phyloP scores from a whole-genome alignment of 225 moss, liverwort and hornwort genomes.

The Antitrichia curtipendula region DNA sequence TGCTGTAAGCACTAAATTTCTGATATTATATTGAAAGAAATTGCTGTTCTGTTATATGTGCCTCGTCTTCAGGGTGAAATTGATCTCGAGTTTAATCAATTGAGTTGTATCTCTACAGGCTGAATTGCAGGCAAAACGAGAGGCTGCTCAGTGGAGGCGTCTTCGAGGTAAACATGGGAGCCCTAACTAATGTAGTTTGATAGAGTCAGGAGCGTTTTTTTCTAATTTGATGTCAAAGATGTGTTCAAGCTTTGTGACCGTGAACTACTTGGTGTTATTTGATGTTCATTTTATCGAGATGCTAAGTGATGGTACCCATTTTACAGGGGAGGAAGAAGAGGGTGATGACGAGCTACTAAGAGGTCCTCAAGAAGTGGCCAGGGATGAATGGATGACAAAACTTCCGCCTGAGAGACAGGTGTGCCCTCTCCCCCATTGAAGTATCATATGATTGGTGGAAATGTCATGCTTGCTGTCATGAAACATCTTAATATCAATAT shows the following conservation, averaged over 20 bases:
- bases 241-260: neutral
- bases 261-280: neutral
- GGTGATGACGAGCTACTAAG: conserved; percentile 69
- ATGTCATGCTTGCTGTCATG: neutral
- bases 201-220: neutral
- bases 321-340: conserved; percentile 76
- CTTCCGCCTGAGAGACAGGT: conserved; percentile 96
- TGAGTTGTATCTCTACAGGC: conserved; percentile 21
- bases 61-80: neutral
- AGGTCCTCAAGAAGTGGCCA: conserved; percentile 44
- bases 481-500: neutral
- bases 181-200: neutral
- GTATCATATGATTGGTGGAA: neutral
- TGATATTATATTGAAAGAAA: neutral
- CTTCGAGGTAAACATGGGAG: conserved; percentile 34
- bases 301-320: neutral
- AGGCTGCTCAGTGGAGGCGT: conserved; percentile 96
- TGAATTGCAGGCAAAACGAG: conserved; percentile 58
- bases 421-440: neutral
- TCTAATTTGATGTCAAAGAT: neutral
- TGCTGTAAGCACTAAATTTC: conserved; percentile 24
- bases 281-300: neutral
- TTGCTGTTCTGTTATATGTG: neutral
- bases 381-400: conserved; percentile 97
- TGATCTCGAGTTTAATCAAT: neutral